phyloP scores from a whole-genome alignment of 345 rosid genomes.

The Psidium guajava region DNA sequence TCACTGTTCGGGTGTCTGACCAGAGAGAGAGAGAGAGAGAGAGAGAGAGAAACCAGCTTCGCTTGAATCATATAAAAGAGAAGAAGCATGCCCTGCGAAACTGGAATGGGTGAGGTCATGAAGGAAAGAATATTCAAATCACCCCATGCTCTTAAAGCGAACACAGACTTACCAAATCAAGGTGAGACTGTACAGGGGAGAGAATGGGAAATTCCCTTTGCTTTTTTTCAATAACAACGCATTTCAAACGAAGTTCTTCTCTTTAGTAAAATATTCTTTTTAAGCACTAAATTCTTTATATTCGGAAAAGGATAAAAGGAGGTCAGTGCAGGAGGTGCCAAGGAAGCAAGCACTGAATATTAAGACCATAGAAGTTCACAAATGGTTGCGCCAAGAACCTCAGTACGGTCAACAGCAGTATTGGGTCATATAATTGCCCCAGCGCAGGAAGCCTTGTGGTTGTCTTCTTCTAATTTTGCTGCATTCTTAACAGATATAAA shows the following conservation, averaged over 20 bases:
- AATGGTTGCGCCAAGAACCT: background rate
- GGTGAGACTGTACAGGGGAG: background rate
- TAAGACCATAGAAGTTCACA: background rate
- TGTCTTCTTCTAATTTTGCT: background rate
- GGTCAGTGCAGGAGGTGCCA: background rate
- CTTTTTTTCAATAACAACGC: background rate
- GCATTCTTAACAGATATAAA: background rate
- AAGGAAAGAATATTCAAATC: slow-evolving; percentile 8
- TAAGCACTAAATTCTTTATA: background rate
- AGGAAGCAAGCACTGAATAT: background rate
- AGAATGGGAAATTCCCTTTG: background rate
- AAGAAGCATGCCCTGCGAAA: background rate
- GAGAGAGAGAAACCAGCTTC: background rate
- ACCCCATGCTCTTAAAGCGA: background rate
- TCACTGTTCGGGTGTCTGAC: background rate
- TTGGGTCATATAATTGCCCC: background rate
- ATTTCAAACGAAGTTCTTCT: background rate
- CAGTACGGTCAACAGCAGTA: background rate
- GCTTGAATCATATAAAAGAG: background rate
- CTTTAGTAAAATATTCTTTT: background rate
- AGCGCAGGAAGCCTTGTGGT: background rate
- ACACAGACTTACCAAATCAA: background rate
- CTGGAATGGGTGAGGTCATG: background rate
- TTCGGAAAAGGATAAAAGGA: background rate
- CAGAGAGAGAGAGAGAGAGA: background rate